Conservation (phyloP, 805 yeast genomes). For the Wickerhamiella azyma region DNA sequence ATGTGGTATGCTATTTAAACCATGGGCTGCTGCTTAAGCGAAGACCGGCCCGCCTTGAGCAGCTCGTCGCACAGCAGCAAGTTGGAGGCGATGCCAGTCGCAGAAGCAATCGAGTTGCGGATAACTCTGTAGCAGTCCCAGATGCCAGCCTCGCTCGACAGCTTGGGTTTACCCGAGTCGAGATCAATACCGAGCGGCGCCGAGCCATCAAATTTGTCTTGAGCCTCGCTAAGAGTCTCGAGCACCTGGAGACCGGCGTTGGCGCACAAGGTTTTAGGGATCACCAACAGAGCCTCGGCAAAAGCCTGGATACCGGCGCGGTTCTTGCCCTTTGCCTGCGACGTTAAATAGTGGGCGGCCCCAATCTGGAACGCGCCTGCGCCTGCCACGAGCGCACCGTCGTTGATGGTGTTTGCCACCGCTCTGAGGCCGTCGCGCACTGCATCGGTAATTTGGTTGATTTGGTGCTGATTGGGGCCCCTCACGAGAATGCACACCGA, state of each 20-base stretch:
- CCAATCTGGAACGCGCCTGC: slow-evolving; percentile 93
- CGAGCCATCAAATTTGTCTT: slow-evolving; percentile 60
- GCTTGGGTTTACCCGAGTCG: slow-evolving; percentile 87
- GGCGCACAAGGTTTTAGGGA: slow-evolving; percentile 84
- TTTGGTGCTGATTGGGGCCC: slow-evolving; percentile 81
- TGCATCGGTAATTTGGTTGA: slow-evolving; percentile 91
- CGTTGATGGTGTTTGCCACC: slow-evolving; percentile 81
- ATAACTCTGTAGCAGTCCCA: slow-evolving; percentile 95
- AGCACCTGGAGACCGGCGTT: slow-evolving; percentile 91
- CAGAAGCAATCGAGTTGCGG: slow-evolving; percentile 82
- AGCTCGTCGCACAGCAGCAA: slow-evolving; percentile 88
- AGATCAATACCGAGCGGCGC: slow-evolving; percentile 83
- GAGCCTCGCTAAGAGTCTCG: slow-evolving; percentile 77
- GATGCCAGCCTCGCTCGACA: slow-evolving; percentile 84
- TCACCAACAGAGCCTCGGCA: slow-evolving; percentile 77
- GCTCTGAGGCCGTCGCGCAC: slow-evolving; percentile 94
- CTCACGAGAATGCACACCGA: slow-evolving; percentile 83
- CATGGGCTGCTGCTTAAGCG: slow-evolving; percentile 43
- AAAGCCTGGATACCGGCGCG: slow-evolving; percentile 88
- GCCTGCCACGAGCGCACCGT: slow-evolving; percentile 80
- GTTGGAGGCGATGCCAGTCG: slow-evolving; percentile 89
- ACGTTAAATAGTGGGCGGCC: slow-evolving; percentile 56
- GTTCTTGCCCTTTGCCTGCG: slow-evolving; percentile 60
- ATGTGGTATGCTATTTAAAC: neutral
- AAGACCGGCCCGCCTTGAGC: slow-evolving; percentile 90